phyloP scores from a whole-genome alignment of 768 basidiomycete genomes.

The Mycena olivaceomarginata region DNA sequence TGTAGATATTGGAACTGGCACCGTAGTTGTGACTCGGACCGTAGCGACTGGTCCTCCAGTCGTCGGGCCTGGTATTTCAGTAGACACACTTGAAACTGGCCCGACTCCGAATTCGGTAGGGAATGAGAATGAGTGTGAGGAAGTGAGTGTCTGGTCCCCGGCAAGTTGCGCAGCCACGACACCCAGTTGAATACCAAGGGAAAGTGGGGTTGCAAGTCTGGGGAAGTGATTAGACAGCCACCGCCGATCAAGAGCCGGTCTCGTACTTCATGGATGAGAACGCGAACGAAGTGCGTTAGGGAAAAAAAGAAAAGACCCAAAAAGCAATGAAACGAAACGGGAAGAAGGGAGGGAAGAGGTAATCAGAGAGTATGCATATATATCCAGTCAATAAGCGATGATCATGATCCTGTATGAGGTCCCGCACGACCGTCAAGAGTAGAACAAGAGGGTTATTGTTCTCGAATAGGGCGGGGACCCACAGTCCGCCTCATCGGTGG shows the following conservation, averaged over 20 bases:
- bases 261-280: constrained; percentile 1
- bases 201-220: not conserved
- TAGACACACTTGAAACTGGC: too few species aligned
- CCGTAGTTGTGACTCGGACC: too few species aligned
- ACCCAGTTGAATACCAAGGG: not conserved
- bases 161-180: not conserved
- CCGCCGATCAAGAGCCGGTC: too few species aligned
- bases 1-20: too few species aligned
- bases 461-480: constrained; percentile 25
- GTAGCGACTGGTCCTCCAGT: too few species aligned
- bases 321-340: not conserved
- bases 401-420: not conserved
- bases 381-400: constrained; percentile 5
- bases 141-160: not conserved
- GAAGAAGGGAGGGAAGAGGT: not conserved
- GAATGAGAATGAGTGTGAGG: not conserved
- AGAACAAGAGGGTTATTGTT: constrained; percentile 31
- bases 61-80: too few species aligned
- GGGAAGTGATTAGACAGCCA: not conserved
- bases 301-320: not conserved
- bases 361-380: not conserved
- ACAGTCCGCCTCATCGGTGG: not conserved
- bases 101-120: too few species aligned
- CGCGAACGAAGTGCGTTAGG: not conserved
- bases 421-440: not conserved